Conservation (phyloP, 2,329 filamentous ascomycete genomes). For the Neonectria magnoliae region DNA sequence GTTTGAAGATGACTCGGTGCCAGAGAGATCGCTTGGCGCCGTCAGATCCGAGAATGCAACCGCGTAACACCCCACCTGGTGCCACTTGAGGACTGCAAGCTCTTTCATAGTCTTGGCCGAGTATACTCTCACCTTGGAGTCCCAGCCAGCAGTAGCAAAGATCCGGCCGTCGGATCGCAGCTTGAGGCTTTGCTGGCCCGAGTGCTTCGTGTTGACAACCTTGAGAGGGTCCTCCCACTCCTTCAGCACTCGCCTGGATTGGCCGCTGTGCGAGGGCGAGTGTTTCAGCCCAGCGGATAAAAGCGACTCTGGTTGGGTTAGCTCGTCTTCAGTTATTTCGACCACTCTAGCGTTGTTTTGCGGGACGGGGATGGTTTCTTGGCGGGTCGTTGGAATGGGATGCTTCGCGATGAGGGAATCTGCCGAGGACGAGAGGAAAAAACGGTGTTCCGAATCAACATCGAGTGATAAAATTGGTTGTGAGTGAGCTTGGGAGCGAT, state of each 20-base stretch:
- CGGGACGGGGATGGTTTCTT: slow-evolving; percentile 38
- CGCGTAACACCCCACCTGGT: slow-evolving; percentile 86
- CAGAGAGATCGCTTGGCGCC: slow-evolving; percentile 11
- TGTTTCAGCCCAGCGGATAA: slow-evolving; percentile 38
- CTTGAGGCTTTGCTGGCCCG: slow-evolving; percentile 84
- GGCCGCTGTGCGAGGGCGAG: neutral
- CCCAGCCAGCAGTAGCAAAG: slow-evolving; percentile 94
- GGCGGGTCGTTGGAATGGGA: slow-evolving; percentile 60
- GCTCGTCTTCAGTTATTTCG: slow-evolving; percentile 36
- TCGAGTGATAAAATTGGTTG: slow-evolving; percentile 85
- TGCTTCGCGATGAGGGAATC: slow-evolving; percentile 84
- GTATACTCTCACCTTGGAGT: slow-evolving; percentile 83
- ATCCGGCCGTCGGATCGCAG: slow-evolving; percentile 84
- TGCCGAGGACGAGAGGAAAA: slow-evolving; percentile 83
- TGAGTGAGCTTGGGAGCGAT: slow-evolving; percentile 73
- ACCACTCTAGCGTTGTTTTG: slow-evolving; percentile 38
- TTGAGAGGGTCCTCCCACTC: slow-evolving; percentile 64
- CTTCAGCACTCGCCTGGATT: slow-evolving; percentile 31
- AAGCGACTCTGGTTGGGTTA: slow-evolving; percentile 30
- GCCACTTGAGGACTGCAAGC: slow-evolving; percentile 93
- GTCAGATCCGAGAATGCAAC: slow-evolving; percentile 72
- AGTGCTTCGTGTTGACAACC: slow-evolving; percentile 80
- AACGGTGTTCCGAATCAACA: slow-evolving; percentile 59
- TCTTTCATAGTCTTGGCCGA: slow-evolving; percentile 83
- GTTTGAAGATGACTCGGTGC: slow-evolving; percentile 30